Evolutionary conservation across 352 stramenopile genomes (phyloP), one percentile per base, ranked within the genome.

Genomic region (Pythium phragmiticola): DNA sequence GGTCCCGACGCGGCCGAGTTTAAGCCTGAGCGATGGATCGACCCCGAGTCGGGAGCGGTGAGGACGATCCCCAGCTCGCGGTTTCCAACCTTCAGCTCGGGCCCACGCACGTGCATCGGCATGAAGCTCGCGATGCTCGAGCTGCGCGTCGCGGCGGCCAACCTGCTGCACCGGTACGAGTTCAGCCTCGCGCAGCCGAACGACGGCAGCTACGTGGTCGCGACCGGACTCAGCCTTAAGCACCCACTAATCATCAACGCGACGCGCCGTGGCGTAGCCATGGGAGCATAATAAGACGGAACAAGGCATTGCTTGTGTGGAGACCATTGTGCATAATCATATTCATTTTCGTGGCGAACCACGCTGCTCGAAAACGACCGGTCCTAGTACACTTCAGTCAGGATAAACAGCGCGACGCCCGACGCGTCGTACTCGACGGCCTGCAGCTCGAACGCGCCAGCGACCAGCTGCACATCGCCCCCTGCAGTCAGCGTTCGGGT

Each of bases 21-120:
- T 53, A 80, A 73, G 46, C 82, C 82, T 0, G 77, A 89, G 55
- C 76, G 82, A 13, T 89, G 74, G 73, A 69, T 89, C 34, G 74
- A 75, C 23, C 11, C 47, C 4, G 21, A n/a, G 2, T 63, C 42
- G 3, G 28, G 42, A 5, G n/a, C 43, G 23, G n/a, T 70, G 33
- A 7, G 13, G 9, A 19, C 30, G 28, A n/a, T 63, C 39, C 45
- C 45, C 6, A 30, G 28, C 45, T 43, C 55, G 46, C 53, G 69
- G 57, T 75, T 77, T 53, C 57, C 69, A 21, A 67, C 50, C 12
- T 87, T 88, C 48, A 65, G 82, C 33, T 67, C 69, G 0, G 78
- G 78, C 12, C 71, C 68, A 0, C 74, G 78, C 19, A 61, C 69
- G 14, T 88, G 78, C 49, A 58, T 87, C 23, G 78, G 78, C 12